Conservation (phyloP, 108 stramenopile species). For the Skeletonema menzelii region DNA sequence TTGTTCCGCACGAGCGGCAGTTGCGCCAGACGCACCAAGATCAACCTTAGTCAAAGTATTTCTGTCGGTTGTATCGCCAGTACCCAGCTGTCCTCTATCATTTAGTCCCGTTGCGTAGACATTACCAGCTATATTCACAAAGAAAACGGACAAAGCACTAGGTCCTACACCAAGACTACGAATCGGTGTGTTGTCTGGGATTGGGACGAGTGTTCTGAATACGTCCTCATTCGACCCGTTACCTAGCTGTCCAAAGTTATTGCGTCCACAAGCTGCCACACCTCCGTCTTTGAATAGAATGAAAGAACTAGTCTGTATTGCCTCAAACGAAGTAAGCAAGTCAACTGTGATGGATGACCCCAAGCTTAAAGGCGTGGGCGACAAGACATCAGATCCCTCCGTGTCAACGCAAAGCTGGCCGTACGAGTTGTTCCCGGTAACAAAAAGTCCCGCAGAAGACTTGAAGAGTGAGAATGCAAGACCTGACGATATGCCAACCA, state of each 20-base stretch:
- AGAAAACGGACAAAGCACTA: conserved; percentile 36
- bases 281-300: conserved; percentile 52
- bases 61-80: conserved; percentile 31
- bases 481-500: conserved; percentile 26
- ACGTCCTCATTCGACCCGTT: conserved; percentile 38
- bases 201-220: conserved; percentile 24
- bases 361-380: conserved; percentile 6
- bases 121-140: conserved; percentile 19
- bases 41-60: conserved; percentile 30
- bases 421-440: conserved; percentile 36
- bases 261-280: conserved; percentile 59
- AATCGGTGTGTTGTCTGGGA: conserved; percentile 16
- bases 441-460: conserved; percentile 26
- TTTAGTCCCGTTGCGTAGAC: conserved; percentile 36
- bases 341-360: not conserved
- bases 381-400: conserved; percentile 6
- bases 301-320: conserved; percentile 24
- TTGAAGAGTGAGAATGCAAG: conserved; percentile 31
- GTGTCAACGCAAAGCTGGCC: conserved; percentile 38
- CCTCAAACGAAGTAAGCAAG: conserved; percentile 29
- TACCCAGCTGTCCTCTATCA: conserved; percentile 40
- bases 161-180: conserved; percentile 28
- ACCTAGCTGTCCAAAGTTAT: conserved; percentile 49
- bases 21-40: not conserved
- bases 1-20: not conserved